phyloP scores from a whole-genome alignment of 768 basidiomycete species.

The Guyanaporus albipodus region DNA sequence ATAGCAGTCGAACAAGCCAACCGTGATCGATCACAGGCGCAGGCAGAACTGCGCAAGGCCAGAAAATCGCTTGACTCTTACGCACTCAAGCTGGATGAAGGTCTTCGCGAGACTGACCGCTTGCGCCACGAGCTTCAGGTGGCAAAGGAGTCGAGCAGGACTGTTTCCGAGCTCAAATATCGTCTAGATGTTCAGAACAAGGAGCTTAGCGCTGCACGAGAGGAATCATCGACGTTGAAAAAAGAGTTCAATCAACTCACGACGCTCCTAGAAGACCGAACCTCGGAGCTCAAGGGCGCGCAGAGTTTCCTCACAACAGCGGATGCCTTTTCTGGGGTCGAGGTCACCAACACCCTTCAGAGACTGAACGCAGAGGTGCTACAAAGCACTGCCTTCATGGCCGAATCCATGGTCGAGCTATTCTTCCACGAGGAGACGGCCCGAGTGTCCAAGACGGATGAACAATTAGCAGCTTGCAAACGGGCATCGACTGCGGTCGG shows the following conservation, averaged over 20 bases:
- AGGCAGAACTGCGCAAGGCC: slow-evolving; percentile 19
- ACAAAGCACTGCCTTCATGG: slow-evolving; percentile 45
- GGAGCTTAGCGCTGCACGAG: slow-evolving; percentile 20
- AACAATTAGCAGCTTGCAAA: slow-evolving; percentile 24
- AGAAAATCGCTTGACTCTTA: slow-evolving; percentile 19
- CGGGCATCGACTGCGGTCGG: slow-evolving; percentile 22
- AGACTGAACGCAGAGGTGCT: slow-evolving; percentile 46
- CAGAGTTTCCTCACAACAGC: slow-evolving; percentile 44
- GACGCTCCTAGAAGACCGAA: slow-evolving; percentile 37
- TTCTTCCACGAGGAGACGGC: slow-evolving; percentile 27
- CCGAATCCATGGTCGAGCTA: slow-evolving; percentile 44
- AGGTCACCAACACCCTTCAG: slow-evolving; percentile 42
- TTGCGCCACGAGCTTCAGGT: slow-evolving; percentile 16
- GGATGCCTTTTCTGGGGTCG: slow-evolving; percentile 41
- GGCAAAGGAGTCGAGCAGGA: slow-evolving; percentile 11
- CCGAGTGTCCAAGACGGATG: slow-evolving; percentile 12
- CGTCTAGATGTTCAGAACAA: slow-evolving; percentile 19
- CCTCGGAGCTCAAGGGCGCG: slow-evolving; percentile 42
- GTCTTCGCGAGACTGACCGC: slow-evolving; percentile 13
- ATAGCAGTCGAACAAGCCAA: slow-evolving; percentile 26
- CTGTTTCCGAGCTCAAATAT: slow-evolving; percentile 11
- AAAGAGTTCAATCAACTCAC: slow-evolving; percentile 27
- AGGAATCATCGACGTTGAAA: slow-evolving; percentile 27
- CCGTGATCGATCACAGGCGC: slow-evolving; percentile 15
- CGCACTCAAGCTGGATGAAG: slow-evolving; percentile 17